Conservation (phyloP, 2,329 filamentous ascomycete genomes). For the Xylariaceae sp. region DNA sequence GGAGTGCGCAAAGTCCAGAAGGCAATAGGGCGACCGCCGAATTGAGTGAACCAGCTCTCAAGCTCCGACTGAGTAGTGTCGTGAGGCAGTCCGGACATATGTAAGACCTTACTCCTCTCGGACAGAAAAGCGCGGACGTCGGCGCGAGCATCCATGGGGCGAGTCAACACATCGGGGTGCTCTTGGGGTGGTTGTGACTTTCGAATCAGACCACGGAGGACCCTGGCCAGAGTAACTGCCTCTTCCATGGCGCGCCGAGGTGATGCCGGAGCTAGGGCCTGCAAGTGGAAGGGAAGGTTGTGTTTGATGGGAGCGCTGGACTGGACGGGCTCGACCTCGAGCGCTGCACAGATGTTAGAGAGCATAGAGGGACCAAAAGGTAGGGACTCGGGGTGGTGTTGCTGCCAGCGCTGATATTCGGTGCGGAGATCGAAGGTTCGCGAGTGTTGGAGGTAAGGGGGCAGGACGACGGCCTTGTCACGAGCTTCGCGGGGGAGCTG, state of each 20-base stretch:
- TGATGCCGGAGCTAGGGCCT: slow-evolving; percentile 92
- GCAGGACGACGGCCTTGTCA: slow-evolving; percentile 96
- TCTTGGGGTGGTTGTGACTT: slow-evolving; percentile 95
- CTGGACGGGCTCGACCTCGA: slow-evolving; percentile 97
- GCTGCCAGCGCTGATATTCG: slow-evolving; percentile 98
- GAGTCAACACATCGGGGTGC: slow-evolving; percentile 90
- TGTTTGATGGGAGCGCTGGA: slow-evolving; percentile 98
- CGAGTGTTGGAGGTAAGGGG: slow-evolving; percentile 96
- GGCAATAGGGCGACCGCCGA: slow-evolving; percentile 93
- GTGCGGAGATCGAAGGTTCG: slow-evolving; percentile 95
- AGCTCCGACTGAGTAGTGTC: slow-evolving; percentile 98
- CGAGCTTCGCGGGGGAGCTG: slow-evolving; percentile 96
- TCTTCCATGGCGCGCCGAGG: slow-evolving; percentile 97
- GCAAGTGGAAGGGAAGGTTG: slow-evolving; percentile 95
- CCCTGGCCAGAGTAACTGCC: slow-evolving; percentile 88
- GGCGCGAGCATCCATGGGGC: slow-evolving; percentile 94
- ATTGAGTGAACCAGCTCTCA: slow-evolving; percentile 99
- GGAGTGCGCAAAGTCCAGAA: slow-evolving; percentile 98
- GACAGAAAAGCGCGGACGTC: slow-evolving; percentile 95
- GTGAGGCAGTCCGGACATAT: slow-evolving; percentile 96
- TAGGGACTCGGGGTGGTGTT: slow-evolving; percentile 95
- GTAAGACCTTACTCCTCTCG: slow-evolving; percentile 95
- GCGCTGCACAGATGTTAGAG: slow-evolving; percentile 95
- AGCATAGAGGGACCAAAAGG: slow-evolving; percentile 95
- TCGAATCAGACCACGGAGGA: slow-evolving; percentile 87